Conservation (phyloP, 2,329 filamentous ascomycete genomes). For the Niveomyces coronatus region DNA sequence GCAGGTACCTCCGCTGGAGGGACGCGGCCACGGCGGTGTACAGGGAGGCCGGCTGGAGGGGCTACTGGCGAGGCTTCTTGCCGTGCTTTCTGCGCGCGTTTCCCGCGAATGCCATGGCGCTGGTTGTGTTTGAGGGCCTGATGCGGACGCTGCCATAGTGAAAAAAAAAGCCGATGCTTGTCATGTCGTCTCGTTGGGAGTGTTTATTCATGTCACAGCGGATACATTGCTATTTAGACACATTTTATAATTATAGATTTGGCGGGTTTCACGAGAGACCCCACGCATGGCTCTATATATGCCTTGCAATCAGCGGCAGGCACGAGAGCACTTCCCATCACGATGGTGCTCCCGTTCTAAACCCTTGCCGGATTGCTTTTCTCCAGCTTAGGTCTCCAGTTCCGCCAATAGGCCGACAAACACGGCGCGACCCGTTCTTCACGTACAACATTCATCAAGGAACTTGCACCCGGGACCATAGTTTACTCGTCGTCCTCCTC, state of each 20-base stretch:
- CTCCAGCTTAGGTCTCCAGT: conserved; percentile 1
- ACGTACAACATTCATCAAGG: conserved; percentile 10
- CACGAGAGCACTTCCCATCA: no score
- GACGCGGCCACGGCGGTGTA: conserved; percentile 72
- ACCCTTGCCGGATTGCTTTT: no score
- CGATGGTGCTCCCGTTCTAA: no score
- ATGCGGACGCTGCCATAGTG: conserved; percentile 55
- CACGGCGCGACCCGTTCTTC: background rate
- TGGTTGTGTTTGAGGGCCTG: conserved; percentile 87
- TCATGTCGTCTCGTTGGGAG: background rate
- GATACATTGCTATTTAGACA: no score
- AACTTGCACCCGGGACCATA: conserved; percentile 9
- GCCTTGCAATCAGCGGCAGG: background rate
- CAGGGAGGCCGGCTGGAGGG: conserved; percentile 61
- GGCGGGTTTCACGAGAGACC: background rate
- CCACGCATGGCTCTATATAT: no score
- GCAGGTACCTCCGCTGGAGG: conserved; percentile 64
- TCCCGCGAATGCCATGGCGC: conserved; percentile 87
- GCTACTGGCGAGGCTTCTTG: conserved; percentile 88
- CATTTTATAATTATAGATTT: background rate
- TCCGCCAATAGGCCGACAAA: background rate
- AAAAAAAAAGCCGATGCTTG: background rate
- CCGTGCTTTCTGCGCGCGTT: conserved; percentile 92
- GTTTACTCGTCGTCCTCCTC: conserved; percentile 96
- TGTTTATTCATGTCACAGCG: no score